Conservation (phyloP, 164 flowering plant genomes). For the Malania oleifera region DNA sequence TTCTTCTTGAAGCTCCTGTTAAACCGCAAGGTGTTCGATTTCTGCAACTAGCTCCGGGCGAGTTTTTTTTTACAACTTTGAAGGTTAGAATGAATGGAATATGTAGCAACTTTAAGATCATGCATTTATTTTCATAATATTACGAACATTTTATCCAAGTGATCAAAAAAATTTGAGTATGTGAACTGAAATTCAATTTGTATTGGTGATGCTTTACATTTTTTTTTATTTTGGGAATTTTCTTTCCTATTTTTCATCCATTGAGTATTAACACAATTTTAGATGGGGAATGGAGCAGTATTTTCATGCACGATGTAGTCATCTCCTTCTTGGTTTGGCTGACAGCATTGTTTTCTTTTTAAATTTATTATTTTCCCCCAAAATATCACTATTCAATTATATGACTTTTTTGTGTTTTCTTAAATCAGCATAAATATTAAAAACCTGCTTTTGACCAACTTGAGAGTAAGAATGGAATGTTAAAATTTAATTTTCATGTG, state of each 20-base stretch:
- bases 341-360: too few species aligned
- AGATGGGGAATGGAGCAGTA: too few species aligned
- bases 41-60: constrained; percentile 93
- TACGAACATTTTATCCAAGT: background rate
- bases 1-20: constrained; percentile 82
- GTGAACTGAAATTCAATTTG: too few species aligned
- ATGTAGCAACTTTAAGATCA: background rate
- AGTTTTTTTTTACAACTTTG: constrained; percentile 93
- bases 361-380: too few species aligned
- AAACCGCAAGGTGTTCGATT: constrained; percentile 79
- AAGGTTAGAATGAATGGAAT: constrained; percentile 45
- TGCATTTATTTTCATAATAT: background rate
- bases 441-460: too few species aligned
- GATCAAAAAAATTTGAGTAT: too few species aligned
- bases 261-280: too few species aligned
- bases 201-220: background rate
- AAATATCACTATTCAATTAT: background rate
- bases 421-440: background rate
- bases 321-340: too few species aligned
- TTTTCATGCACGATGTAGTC: too few species aligned
- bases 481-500: too few species aligned
- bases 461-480: too few species aligned
- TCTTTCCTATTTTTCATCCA: background rate
- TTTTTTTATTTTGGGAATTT: background rate
- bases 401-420: background rate